Conservation (phyloP, 352 stramenopile genomes). For the Phytophthora ohioensis region DNA sequence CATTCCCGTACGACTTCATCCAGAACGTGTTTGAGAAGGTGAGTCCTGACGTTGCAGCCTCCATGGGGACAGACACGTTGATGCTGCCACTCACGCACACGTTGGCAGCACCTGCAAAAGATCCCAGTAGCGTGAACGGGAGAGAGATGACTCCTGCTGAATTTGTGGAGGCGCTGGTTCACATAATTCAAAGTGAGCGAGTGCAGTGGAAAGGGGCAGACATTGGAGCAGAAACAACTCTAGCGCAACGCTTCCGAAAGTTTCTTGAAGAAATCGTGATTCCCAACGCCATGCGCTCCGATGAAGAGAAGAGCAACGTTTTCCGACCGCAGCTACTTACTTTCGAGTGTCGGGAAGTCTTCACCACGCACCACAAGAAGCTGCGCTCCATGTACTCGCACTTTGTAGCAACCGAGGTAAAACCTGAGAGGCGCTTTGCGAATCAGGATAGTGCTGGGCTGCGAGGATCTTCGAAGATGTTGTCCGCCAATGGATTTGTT, state of each 20-base stretch:
- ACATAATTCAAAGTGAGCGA: constrained; percentile 57
- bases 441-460: constrained; percentile 19
- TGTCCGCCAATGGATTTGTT: constrained; percentile 60
- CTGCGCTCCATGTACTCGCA: constrained; percentile 53
- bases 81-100: constrained; percentile 31
- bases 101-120: constrained; percentile 28
- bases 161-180: constrained; percentile 72
- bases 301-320: constrained; percentile 56
- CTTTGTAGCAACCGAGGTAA: constrained; percentile 43
- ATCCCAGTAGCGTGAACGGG: background rate
- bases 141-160: constrained; percentile 71
- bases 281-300: constrained; percentile 53
- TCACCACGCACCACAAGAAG: constrained; percentile 59
- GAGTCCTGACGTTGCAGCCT: constrained; percentile 47
- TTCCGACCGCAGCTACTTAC: constrained; percentile 62
- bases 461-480: constrained; percentile 38
- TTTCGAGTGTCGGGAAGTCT: constrained; percentile 57
- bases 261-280: constrained; percentile 68
- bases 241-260: constrained; percentile 54
- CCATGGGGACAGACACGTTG: constrained; percentile 31
- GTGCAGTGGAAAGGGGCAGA: constrained; percentile 30
- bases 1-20: constrained; percentile 72
- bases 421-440: background rate
- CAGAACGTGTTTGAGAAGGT: constrained; percentile 65
- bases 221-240: constrained; percentile 3